Percentiles rank a stretch among this genome's conserved stretches.
Conservation (phyloP, 2,329 filamentous ascomycete genomes). For the Fulvia fulva region DNA sequence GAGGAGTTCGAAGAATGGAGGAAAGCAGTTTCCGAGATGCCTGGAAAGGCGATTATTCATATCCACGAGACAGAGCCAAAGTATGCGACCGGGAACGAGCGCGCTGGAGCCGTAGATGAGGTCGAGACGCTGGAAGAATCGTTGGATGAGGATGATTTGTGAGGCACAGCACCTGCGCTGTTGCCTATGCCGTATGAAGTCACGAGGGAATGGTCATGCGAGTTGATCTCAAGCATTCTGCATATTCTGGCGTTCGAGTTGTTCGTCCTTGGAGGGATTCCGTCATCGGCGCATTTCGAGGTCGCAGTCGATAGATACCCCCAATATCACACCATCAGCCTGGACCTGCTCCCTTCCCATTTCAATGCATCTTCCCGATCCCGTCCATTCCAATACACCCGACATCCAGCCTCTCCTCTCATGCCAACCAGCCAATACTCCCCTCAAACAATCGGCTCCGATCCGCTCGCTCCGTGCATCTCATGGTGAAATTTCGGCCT, state of each 20-base stretch:
- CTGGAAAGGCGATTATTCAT: constrained; percentile 78
- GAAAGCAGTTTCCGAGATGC: constrained; percentile 46
- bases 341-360: neutral
- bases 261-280: neutral
- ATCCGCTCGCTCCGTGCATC: too few relatives aligned
- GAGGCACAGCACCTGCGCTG: neutral
- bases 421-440: neutral
- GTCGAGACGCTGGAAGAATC: constrained; percentile 80
- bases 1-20: constrained; percentile 84
- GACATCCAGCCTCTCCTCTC: neutral
- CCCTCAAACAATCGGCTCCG: neutral
- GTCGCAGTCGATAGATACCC: neutral
- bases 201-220: neutral
- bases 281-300: neutral
- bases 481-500: constrained; percentile 1
- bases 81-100: constrained; percentile 50
- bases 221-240: neutral
- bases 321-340: neutral
- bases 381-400: neutral
- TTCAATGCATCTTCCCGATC: neutral
- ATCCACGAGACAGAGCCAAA: constrained; percentile 68
- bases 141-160: constrained; percentile 16
- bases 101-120: constrained; percentile 76
- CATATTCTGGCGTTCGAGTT: neutral
- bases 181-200: neutral